Percentiles rank a stretch among this genome's conserved stretches.
Conservation (phyloP, 805 yeast species). For the Candida hungchunana region DNA sequence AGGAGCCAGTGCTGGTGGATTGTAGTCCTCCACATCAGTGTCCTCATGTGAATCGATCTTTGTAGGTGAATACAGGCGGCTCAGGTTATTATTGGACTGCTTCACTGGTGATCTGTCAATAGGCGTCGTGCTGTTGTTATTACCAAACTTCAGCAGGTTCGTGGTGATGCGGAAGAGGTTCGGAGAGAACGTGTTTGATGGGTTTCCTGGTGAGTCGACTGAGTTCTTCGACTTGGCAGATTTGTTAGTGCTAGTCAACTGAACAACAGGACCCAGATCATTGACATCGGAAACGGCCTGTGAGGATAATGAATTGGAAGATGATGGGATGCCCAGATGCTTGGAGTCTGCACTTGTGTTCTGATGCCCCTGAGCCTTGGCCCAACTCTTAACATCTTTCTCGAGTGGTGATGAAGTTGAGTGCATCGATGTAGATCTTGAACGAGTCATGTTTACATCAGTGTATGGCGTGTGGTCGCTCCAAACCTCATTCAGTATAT, state of each 20-base stretch:
- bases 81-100: constrained; percentile 3
- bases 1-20: constrained; percentile 10
- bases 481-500: constrained; percentile 18
- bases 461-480: constrained; percentile 7
- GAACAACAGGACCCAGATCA: constrained; percentile 15
- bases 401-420: constrained; percentile 11
- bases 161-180: constrained; percentile 33
- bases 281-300: constrained; percentile 12
- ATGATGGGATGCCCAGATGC: constrained; percentile 6
- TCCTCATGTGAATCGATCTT: constrained; percentile 16
- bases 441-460: constrained; percentile 6
- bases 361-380: constrained; percentile 11
- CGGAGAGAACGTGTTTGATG: constrained; percentile 28
- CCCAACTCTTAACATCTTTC: constrained; percentile 20
- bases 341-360: constrained; percentile 2
- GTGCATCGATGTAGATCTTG: constrained; percentile 15
- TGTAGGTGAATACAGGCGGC: constrained; percentile 12
- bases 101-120: constrained; percentile 21
- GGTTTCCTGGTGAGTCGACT: constrained; percentile 12
- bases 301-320: constrained; percentile 13
- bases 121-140: constrained; percentile 3
- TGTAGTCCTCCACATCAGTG: constrained; percentile 19
- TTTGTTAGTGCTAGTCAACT: constrained; percentile 19
- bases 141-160: constrained; percentile 34
- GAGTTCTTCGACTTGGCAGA: constrained; percentile 19